Conservation (phyloP, 768 basidiomycete species). For the Tricholoma saponaceum region DNA sequence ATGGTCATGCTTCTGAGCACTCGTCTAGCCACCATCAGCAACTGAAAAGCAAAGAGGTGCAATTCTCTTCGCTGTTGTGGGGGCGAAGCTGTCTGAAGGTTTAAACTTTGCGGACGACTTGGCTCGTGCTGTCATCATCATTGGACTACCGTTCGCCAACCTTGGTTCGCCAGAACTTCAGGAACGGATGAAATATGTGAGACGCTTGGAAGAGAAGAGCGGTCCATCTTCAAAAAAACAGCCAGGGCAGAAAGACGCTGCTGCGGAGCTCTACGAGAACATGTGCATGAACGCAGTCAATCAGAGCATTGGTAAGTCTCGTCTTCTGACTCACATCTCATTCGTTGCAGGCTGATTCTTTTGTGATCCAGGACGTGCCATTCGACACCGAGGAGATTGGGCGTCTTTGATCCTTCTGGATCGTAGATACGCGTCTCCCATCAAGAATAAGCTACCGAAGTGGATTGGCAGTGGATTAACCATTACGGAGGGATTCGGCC, state of each 20-base stretch:
- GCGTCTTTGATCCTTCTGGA: constrained; percentile 88
- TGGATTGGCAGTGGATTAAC: constrained; percentile 76
- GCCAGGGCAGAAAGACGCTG: constrained; percentile 56
- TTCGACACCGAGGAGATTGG: constrained; percentile 90
- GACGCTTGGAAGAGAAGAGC: constrained; percentile 46
- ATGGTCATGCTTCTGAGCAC: background rate
- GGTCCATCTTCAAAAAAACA: constrained; percentile 23
- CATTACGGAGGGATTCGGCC: constrained; percentile 64
- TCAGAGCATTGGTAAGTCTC: constrained; percentile 83
- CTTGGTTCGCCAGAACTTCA: constrained; percentile 85
- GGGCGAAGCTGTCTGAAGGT: constrained; percentile 96
- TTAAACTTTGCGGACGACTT: constrained; percentile 73
- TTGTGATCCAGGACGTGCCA: constrained; percentile 70
- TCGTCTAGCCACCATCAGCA: constrained; percentile 5
- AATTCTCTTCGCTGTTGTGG: constrained; percentile 89
- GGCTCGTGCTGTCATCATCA: constrained; percentile 80
- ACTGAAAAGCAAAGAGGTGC: constrained; percentile 54
- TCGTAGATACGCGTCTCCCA: constrained; percentile 69
- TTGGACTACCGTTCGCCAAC: constrained; percentile 94
- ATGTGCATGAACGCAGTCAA: constrained; percentile 95
- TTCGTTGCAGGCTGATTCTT: background rate
- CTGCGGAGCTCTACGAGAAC: constrained; percentile 83
- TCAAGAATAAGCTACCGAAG: constrained; percentile 77
- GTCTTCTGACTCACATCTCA: background rate
- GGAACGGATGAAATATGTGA: constrained; percentile 89